These are phyloP conservation scores for Mentha longifolia DNA, from an alignment of 257 asterid genomes.

Conservation along the genomic window DNA sequence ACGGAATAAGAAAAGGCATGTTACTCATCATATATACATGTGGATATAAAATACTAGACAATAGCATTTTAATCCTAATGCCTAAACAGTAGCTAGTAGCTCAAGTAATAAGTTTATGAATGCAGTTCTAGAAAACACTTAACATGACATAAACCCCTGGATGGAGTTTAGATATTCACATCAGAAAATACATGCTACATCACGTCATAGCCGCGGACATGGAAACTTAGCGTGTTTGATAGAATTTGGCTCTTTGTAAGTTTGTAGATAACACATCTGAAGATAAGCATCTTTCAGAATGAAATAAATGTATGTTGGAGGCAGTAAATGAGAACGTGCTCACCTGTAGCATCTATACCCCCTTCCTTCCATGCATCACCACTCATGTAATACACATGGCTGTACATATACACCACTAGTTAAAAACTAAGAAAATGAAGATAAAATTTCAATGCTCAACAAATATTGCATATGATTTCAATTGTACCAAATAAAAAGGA, in stretches of 20 bases:
- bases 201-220: constrained; percentile 14
- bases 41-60: background rate
- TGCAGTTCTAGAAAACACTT: background rate
- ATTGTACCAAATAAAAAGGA: background rate
- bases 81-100: constrained; percentile 13
- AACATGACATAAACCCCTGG: constrained; percentile 7
- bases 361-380: constrained; percentile 99
- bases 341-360: constrained; percentile 99
- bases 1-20: background rate
- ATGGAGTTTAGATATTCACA: background rate
- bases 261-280: background rate
- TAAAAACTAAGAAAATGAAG: constrained; percentile 24
- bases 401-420: constrained; percentile 46
- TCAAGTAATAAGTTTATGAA: background rate
- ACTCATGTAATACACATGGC: constrained; percentile 99
- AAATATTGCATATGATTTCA: constrained; percentile 10
- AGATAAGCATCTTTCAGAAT: constrained; percentile 12
- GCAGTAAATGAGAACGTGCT: constrained; percentile 40
- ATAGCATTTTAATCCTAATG: background rate
- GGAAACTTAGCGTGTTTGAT: constrained; percentile 11
- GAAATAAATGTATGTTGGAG: background rate
- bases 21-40: background rate
- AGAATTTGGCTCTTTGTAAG: constrained; percentile 6
- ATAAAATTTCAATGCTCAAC: constrained; percentile 1
- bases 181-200: constrained; percentile 3